A percentile compares a stretch with the other conserved stretches of the same genome.
Conservation (phyloP, 768 basidiomycete genomes). For the Amanita inopinata region DNA sequence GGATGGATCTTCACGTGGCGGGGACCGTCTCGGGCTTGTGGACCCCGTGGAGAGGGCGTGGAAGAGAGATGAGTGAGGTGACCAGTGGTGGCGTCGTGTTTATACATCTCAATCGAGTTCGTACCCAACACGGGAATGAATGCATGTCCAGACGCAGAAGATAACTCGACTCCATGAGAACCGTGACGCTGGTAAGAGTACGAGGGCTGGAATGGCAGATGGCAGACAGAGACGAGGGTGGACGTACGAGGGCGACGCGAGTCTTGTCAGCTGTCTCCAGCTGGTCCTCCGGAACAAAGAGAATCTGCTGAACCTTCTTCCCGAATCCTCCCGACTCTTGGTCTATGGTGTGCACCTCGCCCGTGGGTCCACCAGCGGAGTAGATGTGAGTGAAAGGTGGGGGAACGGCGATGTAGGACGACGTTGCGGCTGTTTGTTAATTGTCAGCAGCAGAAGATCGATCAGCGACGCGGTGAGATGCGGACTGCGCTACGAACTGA, state of each 20-base stretch:
- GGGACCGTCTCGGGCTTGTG: slow-evolving; percentile 33
- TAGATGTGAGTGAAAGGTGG: slow-evolving; percentile 38
- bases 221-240: not conserved
- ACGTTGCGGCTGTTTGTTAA: too few species aligned
- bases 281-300: slow-evolving; percentile 34
- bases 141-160: slow-evolving; percentile 23
- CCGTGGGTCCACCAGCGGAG: slow-evolving; percentile 42
- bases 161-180: slow-evolving; percentile 42
- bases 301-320: slow-evolving; percentile 34
- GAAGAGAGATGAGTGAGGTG: slow-evolving; percentile 27
- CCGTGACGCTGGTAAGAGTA: slow-evolving; percentile 32
- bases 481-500: slow-evolving; percentile 30
- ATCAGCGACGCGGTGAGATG: not conserved
- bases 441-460: slow-evolving; percentile 12
- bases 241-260: slow-evolving; percentile 33
- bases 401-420: slow-evolving; percentile 41
- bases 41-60: slow-evolving; percentile 28
- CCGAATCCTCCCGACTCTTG: slow-evolving; percentile 28
- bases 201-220: not conserved
- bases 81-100: slow-evolving; percentile 22
- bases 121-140: slow-evolving; percentile 44
- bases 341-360: slow-evolving; percentile 34
- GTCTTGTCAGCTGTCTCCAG: slow-evolving; percentile 41
- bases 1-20: slow-evolving; percentile 45
- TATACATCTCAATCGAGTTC: slow-evolving; percentile 37